These are phyloP conservation scores for Coemansia sp. DNA, from an alignment of 192 early-diverging fungal genomes.

Conservation along the genomic window DNA sequence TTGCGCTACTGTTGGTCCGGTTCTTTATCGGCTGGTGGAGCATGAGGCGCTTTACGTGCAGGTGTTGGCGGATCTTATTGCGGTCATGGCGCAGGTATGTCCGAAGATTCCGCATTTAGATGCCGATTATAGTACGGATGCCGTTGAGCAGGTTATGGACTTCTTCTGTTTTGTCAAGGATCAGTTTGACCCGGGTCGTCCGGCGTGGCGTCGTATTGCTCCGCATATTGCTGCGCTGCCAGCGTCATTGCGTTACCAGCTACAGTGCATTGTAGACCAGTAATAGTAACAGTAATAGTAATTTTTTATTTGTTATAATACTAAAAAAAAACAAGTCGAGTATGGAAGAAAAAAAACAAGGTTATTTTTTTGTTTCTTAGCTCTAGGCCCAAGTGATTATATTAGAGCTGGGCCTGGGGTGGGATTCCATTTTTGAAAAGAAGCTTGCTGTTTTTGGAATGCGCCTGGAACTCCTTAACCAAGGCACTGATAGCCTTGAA, in stretches of 20 bases:
- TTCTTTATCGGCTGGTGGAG: constrained; percentile 67
- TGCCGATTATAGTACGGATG: constrained; percentile 34
- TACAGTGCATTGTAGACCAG: constrained; percentile 50
- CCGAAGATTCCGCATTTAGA: constrained; percentile 23
- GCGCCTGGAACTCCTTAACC: constrained; percentile 80
- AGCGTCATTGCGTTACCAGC: constrained; percentile 35
- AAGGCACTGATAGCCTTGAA: constrained; percentile 80
- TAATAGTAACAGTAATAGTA: background rate
- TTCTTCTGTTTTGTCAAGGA: constrained; percentile 56
- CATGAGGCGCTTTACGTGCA: constrained; percentile 41
- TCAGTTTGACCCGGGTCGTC: constrained; percentile 48
- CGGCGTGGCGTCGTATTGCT: constrained; percentile 45
- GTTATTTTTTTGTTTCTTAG: background rate
- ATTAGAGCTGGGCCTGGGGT: constrained; percentile 14
- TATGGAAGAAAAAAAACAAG: background rate
- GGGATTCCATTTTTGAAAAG: constrained; percentile 35
- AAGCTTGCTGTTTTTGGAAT: constrained; percentile 66
- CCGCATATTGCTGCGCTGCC: constrained; percentile 50
- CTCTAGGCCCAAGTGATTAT: too few species aligned
- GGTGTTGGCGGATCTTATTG: constrained; percentile 43
- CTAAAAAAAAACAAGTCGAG: background rate
- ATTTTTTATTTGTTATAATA: background rate
- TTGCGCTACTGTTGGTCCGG: constrained; percentile 69
- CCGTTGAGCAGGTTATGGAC: constrained; percentile 54
- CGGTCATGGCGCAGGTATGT: constrained; percentile 44